A percentile compares a stretch with the other conserved stretches of the same genome.
Conservation (phyloP, 352 stramenopile species). For the Phytophthora melonis region DNA sequence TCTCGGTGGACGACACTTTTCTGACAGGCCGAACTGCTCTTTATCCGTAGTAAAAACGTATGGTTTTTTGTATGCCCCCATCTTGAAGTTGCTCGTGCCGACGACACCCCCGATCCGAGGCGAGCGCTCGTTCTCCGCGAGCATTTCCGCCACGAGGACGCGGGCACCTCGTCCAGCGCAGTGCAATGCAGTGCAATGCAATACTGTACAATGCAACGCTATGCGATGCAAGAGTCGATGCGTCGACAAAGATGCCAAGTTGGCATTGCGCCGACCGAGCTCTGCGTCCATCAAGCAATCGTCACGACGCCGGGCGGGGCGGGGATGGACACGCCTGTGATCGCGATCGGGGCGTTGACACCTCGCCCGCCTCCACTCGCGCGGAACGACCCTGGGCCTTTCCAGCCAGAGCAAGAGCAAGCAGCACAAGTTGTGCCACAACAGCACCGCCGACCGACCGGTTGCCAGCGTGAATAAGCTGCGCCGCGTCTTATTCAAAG, state of each 20-base stretch:
- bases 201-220: background rate
- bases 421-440: too few species aligned
- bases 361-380: conserved; percentile 7
- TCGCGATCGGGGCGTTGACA: conserved; percentile 26
- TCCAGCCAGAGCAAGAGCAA: conserved; percentile 10
- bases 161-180: background rate
- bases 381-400: conserved; percentile 21
- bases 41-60: conserved; percentile 10
- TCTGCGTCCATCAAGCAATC: conserved; percentile 25
- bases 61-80: conserved; percentile 14
- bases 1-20: conserved; percentile 28
- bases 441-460: background rate
- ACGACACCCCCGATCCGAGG: background rate
- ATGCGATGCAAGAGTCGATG: background rate
- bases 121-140: background rate
- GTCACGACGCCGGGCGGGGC: conserved; percentile 12
- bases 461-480: background rate
- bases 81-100: conserved; percentile 25
- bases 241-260: conserved; percentile 4
- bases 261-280: background rate
- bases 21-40: conserved; percentile 11
- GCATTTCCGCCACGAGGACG: background rate
- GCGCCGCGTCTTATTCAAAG: conserved; percentile 5
- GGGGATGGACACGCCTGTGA: conserved; percentile 20
- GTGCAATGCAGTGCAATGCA: background rate